Evolutionary conservation across 441 rosid genomes (phyloP).

Genomic region (California macrophylla): DNA sequence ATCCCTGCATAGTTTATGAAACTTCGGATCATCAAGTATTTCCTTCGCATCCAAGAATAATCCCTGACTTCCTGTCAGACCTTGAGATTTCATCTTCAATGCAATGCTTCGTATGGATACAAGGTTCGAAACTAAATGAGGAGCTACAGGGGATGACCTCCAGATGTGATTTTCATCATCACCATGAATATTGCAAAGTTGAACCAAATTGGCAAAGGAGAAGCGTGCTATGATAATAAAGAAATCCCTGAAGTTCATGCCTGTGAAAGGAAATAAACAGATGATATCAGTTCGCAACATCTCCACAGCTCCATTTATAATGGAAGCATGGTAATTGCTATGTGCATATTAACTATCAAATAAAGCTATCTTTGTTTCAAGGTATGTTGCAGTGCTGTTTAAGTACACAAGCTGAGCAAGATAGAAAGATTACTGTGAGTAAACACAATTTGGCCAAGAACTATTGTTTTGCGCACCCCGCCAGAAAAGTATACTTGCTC

Average conservation of each 20-base stretch:
- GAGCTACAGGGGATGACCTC: conserved; percentile 28
- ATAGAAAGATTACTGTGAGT: background rate
- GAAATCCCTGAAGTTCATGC: conserved; percentile 80
- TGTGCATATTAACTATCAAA: background rate
- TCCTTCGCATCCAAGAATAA: conserved; percentile 32
- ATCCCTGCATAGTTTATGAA: conserved; percentile 36
- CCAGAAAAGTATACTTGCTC: background rate
- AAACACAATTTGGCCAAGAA: background rate
- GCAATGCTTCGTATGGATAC: conserved; percentile 34
- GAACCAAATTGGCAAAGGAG: conserved; percentile 44
- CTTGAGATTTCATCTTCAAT: conserved; percentile 40
- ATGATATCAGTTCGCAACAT: background rate
- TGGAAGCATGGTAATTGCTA: background rate
- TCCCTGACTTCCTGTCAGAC: conserved; percentile 26
- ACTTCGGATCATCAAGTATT: conserved; percentile 39
- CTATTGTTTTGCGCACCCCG: background rate
- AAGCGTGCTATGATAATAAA: conserved; percentile 49
- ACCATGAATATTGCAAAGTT: conserved; percentile 24
- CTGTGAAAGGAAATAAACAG: conserved; percentile 26
- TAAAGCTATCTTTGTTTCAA: background rate
- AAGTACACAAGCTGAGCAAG: background rate
- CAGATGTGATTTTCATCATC: conserved; percentile 20
- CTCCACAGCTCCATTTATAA: background rate
- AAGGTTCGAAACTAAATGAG: conserved; percentile 43
- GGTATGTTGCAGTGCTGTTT: background rate